These are phyloP conservation scores for Babesia caballi DNA, from an alignment of 169 alveolate genomes.

Conservation along the genomic window DNA sequence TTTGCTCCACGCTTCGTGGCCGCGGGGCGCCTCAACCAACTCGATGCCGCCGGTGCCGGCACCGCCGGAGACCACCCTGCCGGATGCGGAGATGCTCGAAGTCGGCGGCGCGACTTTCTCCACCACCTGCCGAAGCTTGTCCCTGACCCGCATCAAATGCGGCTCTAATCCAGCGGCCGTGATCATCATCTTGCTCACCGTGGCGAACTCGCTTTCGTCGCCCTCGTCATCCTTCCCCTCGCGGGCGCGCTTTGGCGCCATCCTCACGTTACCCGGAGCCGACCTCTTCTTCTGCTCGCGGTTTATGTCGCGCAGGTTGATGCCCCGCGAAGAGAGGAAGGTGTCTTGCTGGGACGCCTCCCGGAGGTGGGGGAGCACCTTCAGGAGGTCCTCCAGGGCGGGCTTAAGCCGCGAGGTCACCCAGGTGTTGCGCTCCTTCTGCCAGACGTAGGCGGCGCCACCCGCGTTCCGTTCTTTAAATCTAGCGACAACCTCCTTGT, in stretches of 20 bases:
- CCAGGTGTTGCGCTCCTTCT: constrained; percentile 30
- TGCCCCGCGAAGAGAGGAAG: constrained; percentile 15
- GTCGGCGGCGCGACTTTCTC: constrained; percentile 68
- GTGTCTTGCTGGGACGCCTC: constrained; percentile 29
- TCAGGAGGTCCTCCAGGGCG: constrained; percentile 39
- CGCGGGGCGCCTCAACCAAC: constrained; percentile 72
- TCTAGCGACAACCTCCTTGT: constrained; percentile 41
- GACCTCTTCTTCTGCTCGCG: not conserved
- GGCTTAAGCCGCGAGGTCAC: not conserved
- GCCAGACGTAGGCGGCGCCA: constrained; percentile 20
- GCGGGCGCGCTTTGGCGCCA: not conserved
- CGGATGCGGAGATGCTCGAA: constrained; percentile 69
- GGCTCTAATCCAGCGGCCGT: constrained; percentile 59
- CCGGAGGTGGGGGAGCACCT: constrained; percentile 32
- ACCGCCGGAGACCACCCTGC: constrained; percentile 72
- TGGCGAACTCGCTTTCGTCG: not conserved
- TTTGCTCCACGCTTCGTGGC: constrained; percentile 72
- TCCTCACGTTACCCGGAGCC: not conserved
- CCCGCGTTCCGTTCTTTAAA: constrained; percentile 38
- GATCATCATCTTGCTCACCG: constrained; percentile 30
- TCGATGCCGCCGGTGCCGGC: constrained; percentile 81
- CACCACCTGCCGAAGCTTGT: constrained; percentile 35
- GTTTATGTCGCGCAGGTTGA: constrained; percentile 18
- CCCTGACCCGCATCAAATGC: constrained; percentile 37
- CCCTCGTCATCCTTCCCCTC: constrained; percentile 13